These are phyloP conservation scores for Boeremia exigua DNA, from an alignment of 2,329 filamentous ascomycete genomes.

Conservation along the genomic window DNA sequence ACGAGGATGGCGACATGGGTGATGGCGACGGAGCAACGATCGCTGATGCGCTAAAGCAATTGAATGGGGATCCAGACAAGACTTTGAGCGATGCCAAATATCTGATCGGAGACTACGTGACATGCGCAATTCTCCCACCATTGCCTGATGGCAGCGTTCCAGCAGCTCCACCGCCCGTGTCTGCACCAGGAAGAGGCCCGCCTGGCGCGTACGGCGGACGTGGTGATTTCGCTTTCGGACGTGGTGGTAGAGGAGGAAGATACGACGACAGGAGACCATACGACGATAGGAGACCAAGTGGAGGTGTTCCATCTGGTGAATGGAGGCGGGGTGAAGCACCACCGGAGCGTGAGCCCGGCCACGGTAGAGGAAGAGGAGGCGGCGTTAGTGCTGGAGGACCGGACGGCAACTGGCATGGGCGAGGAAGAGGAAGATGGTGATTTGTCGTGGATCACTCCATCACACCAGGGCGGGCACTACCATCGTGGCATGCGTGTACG, in stretches of 20 bases:
- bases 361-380: conserved; percentile 43
- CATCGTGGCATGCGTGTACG: neutral
- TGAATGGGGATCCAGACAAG: conserved; percentile 70
- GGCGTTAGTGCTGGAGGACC: conserved; percentile 36
- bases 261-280: conserved; percentile 33
- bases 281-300: conserved; percentile 48
- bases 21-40: conserved; percentile 23
- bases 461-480: neutral
- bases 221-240: conserved; percentile 45
- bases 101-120: conserved; percentile 87
- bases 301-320: conserved; percentile 62
- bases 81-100: conserved; percentile 80
- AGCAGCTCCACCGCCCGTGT: conserved; percentile 60
- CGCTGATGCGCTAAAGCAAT: conserved; percentile 48
- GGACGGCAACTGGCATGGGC: conserved; percentile 39
- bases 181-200: conserved; percentile 37
- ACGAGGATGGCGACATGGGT: conserved; percentile 24
- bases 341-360: conserved; percentile 55
- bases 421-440: conserved; percentile 44
- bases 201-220: conserved; percentile 40
- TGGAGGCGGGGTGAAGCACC: conserved; percentile 71
- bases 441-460: neutral
- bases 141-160: conserved; percentile 75
- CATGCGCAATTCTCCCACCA: conserved; percentile 80
- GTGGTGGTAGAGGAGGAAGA: conserved; percentile 46